Conservation (phyloP, 2,329 filamentous ascomycete genomes). For the Remersonia thermophila region DNA sequence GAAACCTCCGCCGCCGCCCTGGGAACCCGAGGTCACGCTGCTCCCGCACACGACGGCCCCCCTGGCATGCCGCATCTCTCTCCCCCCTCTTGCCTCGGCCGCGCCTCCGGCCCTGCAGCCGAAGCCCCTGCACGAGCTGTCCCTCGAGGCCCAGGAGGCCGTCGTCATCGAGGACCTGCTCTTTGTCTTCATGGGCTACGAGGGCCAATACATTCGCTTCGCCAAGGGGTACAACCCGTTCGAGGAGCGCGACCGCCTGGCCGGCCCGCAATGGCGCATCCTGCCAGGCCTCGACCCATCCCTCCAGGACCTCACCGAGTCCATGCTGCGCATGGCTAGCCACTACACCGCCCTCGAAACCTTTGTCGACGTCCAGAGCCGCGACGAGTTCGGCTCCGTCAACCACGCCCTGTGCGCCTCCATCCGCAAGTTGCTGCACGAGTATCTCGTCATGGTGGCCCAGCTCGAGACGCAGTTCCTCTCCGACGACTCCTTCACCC, state of each 20-base stretch:
- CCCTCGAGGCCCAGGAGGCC: constrained; percentile 71
- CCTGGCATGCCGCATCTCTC: constrained; percentile 46
- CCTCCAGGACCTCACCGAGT: constrained; percentile 70
- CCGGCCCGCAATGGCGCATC: constrained; percentile 71
- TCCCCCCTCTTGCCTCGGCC: constrained; percentile 58
- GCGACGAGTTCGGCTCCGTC: constrained; percentile 84
- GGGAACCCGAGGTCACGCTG: constrained; percentile 71
- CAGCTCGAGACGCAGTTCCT: constrained; percentile 90
- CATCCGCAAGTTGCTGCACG: constrained; percentile 79
- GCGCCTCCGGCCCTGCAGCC: constrained; percentile 60
- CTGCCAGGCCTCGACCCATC: constrained; percentile 80
- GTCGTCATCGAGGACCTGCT: constrained; percentile 81
- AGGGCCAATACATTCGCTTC: constrained; percentile 94
- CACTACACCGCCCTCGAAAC: constrained; percentile 85
- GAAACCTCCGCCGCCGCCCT: constrained; percentile 44
- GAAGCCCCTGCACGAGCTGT: constrained; percentile 54
- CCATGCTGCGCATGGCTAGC: constrained; percentile 88
- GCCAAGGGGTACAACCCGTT: constrained; percentile 68
- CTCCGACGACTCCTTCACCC: constrained; percentile 76
- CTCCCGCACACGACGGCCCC: constrained; percentile 57
- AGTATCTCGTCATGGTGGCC: constrained; percentile 84
- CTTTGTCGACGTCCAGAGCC: constrained; percentile 88
- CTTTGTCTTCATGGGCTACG: constrained; percentile 95
- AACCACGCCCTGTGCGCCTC: constrained; percentile 95
- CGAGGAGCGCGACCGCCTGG: constrained; percentile 75